A percentile compares a stretch with the other conserved stretches of the same genome.
phyloP scores from a whole-genome alignment of 805 yeast species.

The Saturnispora bothae region DNA sequence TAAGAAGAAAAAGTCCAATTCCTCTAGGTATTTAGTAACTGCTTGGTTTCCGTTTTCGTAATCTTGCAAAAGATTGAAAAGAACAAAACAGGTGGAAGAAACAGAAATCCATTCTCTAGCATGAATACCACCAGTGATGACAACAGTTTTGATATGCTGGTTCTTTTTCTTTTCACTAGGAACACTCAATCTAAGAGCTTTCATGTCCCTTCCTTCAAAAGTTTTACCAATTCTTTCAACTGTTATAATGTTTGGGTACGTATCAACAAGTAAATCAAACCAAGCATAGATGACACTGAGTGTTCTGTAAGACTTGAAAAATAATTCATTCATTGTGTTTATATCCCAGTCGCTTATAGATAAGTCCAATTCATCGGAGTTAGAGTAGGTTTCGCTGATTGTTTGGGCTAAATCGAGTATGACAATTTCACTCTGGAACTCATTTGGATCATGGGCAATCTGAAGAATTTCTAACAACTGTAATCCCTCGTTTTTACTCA shows the following conservation, averaged over 20 bases:
- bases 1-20: constrained; percentile 61
- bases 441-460: constrained; percentile 5
- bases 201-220: constrained; percentile 60
- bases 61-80: constrained; percentile 37
- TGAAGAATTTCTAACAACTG: constrained; percentile 15
- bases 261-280: constrained; percentile 49
- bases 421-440: constrained; percentile 30
- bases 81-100: constrained; percentile 51
- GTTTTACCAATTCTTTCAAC: constrained; percentile 67
- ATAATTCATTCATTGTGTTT: constrained; percentile 35
- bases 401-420: constrained; percentile 49
- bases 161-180: constrained; percentile 25
- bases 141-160: constrained; percentile 45
- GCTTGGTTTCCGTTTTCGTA: constrained; percentile 32
- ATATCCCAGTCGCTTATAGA: not conserved
- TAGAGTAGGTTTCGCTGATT: constrained; percentile 46
- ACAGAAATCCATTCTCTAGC: constrained; percentile 87
- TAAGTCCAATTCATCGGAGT: constrained; percentile 3
- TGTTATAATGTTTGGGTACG: constrained; percentile 54
- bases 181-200: constrained; percentile 54
- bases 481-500: constrained; percentile 16
- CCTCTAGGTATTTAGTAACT: constrained; percentile 38
- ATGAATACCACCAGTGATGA: constrained; percentile 76
- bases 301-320: constrained; percentile 62
- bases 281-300: constrained; percentile 61